A percentile compares a stretch with the other conserved stretches of the same genome.
Conservation (phyloP, 257 asterid genomes). For the Nicotiana tabacum region DNA sequence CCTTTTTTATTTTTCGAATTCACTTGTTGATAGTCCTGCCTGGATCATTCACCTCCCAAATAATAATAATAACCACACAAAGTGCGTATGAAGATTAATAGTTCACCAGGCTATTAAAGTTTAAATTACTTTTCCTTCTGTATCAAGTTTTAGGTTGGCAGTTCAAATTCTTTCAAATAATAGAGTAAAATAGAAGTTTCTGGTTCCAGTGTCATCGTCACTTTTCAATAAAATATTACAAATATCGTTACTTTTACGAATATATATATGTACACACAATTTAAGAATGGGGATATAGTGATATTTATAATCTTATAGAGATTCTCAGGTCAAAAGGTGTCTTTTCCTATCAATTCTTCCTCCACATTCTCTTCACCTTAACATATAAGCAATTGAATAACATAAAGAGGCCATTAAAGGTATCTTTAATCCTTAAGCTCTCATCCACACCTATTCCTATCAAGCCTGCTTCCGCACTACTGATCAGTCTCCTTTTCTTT, state of each 20-base stretch:
- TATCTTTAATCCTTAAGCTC: slow-evolving; percentile 1
- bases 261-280: neutral
- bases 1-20: no score
- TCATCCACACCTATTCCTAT: slow-evolving; percentile 5
- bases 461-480: neutral
- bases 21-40: no score
- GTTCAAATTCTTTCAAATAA: neutral
- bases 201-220: neutral
- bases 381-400: slow-evolving; percentile 54
- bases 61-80: neutral
- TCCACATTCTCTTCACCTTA: slow-evolving; percentile 36
- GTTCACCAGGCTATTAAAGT: neutral
- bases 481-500: neutral
- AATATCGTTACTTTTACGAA: neutral
- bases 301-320: neutral
- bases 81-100: neutral
- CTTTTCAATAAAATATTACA: neutral
- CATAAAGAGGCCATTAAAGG: neutral
- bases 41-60: no score
- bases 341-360: neutral
- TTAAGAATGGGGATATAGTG: neutral
- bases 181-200: no score
- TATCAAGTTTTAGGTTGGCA: neutral
- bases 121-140: neutral
- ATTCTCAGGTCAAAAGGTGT: slow-evolving; percentile 35